Evolutionary conservation across 2,329 filamentous ascomycete species (phyloP), one percentile per base, ranked within the genome.

Genomic region (Aureobasidium sp.): DNA sequence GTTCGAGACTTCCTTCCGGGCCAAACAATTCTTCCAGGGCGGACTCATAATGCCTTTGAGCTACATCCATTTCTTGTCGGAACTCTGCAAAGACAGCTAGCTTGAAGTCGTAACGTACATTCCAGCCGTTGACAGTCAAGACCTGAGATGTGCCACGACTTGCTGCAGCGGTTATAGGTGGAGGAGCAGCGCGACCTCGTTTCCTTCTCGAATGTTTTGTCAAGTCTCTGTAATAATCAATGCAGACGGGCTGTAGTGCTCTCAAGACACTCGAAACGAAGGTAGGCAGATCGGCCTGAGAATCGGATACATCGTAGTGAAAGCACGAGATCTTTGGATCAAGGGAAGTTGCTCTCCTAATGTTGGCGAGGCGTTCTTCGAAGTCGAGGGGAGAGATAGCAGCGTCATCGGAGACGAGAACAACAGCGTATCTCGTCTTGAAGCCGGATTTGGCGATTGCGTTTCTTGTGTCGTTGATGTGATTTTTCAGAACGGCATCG

Each of bases 61-160:
- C 91, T 26, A 85, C 86, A 70, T 97, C 93, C 82, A 93, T 90
- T 72, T 97, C 94, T 71, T 95, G 90, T 9, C 94, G 85, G 67
- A 96, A 97, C 71, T 97, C 93, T 32, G 92, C 90, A 70, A 97
- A 90, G 0, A 96, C 80, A 7, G 88, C 93, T 20, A 92, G 82
- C 73, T 99, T 99, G 77, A 96, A 91, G 70, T 99, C 93, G 74
- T 97, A 97, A 17, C 93, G 87, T 59, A 95, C 87, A 70, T 91
- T 91, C 94, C 93, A 99, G 3, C 90, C 92, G 46, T 91, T 86
- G 10, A 87, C 79, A 1, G 91, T 89, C n/a, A 97, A 76, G 0
- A 89, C 90, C 69, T 94, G 89, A 1, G 91, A 95, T 1, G 90
- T 95, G 32, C 90, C 90, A 23, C 83, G 86, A 0, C 90, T 93